Evolutionary conservation across 495 filamentous ascomycete genomes (phyloP), one percentile per base, ranked within the genome.

Genomic region (Penicillium manginii): DNA sequence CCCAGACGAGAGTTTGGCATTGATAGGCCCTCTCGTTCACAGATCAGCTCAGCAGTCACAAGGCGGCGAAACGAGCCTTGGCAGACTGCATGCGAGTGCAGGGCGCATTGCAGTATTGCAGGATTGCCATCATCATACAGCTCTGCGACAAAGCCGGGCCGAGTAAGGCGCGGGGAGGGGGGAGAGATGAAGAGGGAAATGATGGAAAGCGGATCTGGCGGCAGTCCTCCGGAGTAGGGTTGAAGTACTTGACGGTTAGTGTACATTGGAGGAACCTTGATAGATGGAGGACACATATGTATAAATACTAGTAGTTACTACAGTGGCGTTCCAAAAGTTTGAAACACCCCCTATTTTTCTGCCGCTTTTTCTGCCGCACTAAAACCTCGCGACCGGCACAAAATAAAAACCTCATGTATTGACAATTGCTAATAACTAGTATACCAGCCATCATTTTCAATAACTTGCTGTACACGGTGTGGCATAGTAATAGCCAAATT

Each of bases 61-160:
- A 52, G 48, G 11, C 15, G 18, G 40, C 15, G 40, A 19, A 19
- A 45, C 6, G 15, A 37, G n/a, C 23, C 58, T 61, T 59, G 61
- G 61, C 57, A 54, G 29, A 35, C 57, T 63, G 59, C 57, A 60
- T 58, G 55, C 37, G 17, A 47, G 50, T 58, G 47, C 47, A 61
- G 40, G 8, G 23, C 18, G 40, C 40, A 37, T 37, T 37, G 33
- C 33, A 37, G 40, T 19, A 51, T 60, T 57, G 57, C 45, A 60
- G 45, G 9, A 33, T 50, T 50, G 40, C 48, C 52, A 65, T 65
- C 58, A 61, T 55, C 50, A 40, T 55, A 62, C 49, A 54, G 46
- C n/a, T 46, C 40, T 12, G 37, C 52, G 40, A 45, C 17, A 22
- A 54, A 26, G 19, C 37, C 40, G 40, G 4, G 46, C 6, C 40